phyloP scores from a whole-genome alignment of 2,329 filamentous ascomycete genomes.

The Trichoderma koningii region DNA sequence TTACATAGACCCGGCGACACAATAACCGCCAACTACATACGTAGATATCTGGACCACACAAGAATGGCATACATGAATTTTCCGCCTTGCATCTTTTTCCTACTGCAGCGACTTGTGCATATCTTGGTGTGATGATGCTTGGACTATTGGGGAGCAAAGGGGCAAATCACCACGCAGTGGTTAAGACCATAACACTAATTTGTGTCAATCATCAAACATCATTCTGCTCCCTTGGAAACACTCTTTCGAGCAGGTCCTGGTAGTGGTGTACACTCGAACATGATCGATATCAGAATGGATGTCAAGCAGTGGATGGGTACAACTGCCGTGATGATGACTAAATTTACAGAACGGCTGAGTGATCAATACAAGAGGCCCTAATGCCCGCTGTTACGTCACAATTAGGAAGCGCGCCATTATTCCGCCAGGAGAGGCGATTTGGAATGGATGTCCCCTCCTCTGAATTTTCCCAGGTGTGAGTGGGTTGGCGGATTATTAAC shows the following conservation, averaged over 20 bases:
- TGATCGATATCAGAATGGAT: not conserved
- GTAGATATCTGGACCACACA: conserved; percentile 10
- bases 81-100: too few relatives aligned
- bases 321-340: conserved; percentile 9
- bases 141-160: not conserved
- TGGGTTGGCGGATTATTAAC: conserved; percentile 11
- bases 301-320: too few relatives aligned
- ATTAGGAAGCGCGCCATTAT: conserved; percentile 36
- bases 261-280: too few relatives aligned
- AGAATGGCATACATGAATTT: not conserved
- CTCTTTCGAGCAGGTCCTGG: too few relatives aligned
- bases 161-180: too few relatives aligned
- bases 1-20: conserved; percentile 21
- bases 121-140: not conserved
- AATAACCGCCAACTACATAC: conserved; percentile 5
- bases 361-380: not conserved
- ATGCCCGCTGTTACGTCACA: conserved; percentile 39
- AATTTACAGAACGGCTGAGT: conserved; percentile 12
- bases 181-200: not conserved
- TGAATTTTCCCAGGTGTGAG: too few relatives aligned
- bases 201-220: not conserved
- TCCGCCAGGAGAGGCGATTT: not conserved
- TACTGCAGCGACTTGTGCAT: not conserved
- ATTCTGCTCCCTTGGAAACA: too few relatives aligned
- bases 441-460: not conserved